phyloP scores from a whole-genome alignment of 345 rosid genomes.

The Eucalyptus guilfoylei region DNA sequence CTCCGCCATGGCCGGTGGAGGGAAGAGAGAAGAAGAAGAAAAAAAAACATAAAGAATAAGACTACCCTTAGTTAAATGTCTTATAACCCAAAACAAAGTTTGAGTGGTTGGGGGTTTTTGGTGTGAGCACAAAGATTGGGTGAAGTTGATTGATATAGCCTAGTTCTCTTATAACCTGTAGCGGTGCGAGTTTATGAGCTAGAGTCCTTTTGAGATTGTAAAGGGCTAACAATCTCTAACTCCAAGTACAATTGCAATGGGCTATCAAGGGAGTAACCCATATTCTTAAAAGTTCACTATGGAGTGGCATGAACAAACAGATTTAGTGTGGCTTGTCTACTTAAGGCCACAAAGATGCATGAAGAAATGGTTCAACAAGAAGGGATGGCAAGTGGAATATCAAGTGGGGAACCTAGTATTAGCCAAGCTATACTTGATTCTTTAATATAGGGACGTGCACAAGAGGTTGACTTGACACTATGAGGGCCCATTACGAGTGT shows the following conservation, averaged over 20 bases:
- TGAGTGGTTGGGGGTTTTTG: no score
- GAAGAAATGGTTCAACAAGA: background rate
- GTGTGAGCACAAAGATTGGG: background rate
- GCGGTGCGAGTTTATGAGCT: background rate
- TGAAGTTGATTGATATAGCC: background rate
- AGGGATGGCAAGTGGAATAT: background rate
- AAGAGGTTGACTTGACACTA: background rate
- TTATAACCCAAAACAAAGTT: no score
- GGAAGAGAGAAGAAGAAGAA: no score
- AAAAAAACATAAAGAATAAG: no score
- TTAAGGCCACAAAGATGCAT: background rate
- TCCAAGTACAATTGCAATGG: accelerated
- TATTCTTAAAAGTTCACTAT: background rate
- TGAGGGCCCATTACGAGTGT: background rate
- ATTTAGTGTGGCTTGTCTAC: background rate
- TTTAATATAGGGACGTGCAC: background rate
- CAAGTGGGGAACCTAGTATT: background rate
- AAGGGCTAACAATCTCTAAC: background rate
- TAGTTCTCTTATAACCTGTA: no score
- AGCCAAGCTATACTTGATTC: background rate
- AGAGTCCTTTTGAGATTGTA: background rate
- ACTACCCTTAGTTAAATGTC: no score
- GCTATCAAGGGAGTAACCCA: background rate
- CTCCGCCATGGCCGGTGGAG: no score
- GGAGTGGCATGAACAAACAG: background rate